Evolutionary conservation across 345 rosid species (phyloP).

Genomic region (Diplotaxis tenuifolia): DNA sequence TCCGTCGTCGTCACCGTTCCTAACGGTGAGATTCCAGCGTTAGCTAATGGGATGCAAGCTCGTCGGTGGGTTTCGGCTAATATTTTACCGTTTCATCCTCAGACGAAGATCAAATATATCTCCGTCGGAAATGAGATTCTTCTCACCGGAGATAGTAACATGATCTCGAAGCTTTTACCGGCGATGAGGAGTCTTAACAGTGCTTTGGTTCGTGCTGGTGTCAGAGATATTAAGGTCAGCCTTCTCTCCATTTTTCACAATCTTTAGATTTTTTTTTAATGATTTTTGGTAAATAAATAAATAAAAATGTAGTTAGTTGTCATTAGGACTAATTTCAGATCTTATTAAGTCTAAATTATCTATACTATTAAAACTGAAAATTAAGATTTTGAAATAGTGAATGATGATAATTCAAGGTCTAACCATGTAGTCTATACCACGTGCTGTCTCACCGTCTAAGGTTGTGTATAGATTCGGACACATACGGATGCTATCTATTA

Average conservation of each 20-base stretch:
- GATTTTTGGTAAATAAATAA: neutral
- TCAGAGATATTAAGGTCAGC: slow-evolving; percentile 58
- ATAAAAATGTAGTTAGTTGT: neutral
- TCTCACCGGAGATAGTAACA: slow-evolving; percentile 38
- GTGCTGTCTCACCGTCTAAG: slow-evolving; percentile 26
- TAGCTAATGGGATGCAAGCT: slow-evolving; percentile 43
- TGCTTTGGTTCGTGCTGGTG: slow-evolving; percentile 63
- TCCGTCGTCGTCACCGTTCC: slow-evolving; percentile 54
- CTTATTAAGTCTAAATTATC: neutral
- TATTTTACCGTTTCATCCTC: slow-evolving; percentile 61
- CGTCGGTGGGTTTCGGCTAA: slow-evolving; percentile 57
- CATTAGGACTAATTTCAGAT: neutral
- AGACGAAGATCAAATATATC: slow-evolving; percentile 60
- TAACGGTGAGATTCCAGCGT: slow-evolving; percentile 60
- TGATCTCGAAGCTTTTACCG: slow-evolving; percentile 58
- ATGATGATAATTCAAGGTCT: neutral
- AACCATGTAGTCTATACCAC: slow-evolving; percentile 13
- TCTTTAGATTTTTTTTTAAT: neutral
- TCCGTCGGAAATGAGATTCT: slow-evolving; percentile 76
- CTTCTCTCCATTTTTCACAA: neutral
- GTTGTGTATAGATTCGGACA: slow-evolving; percentile 8
- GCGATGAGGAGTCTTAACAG: slow-evolving; percentile 58
- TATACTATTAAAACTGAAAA: neutral
- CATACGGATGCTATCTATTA: neutral
- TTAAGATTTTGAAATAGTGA: neutral